Conservation (phyloP, 257 asterid species). For the Jacaranda copaia region DNA sequence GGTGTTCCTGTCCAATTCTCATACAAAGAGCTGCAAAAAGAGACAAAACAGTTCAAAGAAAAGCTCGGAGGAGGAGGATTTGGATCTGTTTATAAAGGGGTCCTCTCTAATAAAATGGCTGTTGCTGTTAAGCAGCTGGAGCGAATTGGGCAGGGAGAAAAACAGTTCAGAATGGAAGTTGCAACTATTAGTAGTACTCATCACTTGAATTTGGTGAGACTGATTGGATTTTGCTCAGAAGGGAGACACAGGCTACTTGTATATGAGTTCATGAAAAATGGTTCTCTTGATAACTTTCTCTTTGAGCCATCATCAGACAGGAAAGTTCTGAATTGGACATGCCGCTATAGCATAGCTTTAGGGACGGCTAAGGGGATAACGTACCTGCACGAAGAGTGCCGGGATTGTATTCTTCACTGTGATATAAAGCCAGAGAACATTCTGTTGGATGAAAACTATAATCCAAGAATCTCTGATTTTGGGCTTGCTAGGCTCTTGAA, state of each 20-base stretch:
- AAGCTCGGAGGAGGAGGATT: constrained; percentile 55
- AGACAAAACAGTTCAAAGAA: constrained; percentile 42
- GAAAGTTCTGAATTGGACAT: constrained; percentile 45
- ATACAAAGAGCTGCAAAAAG: constrained; percentile 47
- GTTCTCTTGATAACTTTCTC: constrained; percentile 50
- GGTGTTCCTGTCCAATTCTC: constrained; percentile 72
- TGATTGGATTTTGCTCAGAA: constrained; percentile 57
- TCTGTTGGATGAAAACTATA: constrained; percentile 50
- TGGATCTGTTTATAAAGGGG: constrained; percentile 52
- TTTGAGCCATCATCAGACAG: constrained; percentile 25
- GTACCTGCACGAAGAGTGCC: constrained; percentile 60
- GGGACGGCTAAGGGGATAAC: constrained; percentile 59
- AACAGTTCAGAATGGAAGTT: constrained; percentile 63
- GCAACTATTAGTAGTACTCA: constrained; percentile 57
- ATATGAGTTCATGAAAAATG: constrained; percentile 60
- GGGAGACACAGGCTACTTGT: constrained; percentile 53
- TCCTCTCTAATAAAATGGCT: constrained; percentile 37
- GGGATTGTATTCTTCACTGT: constrained; percentile 52
- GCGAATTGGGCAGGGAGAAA: constrained; percentile 52
- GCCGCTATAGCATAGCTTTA: constrained; percentile 45
- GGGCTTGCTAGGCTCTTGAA: constrained; percentile 59
- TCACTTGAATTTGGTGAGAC: constrained; percentile 58
- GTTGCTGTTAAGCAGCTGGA: constrained; percentile 61
- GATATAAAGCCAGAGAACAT: constrained; percentile 67
- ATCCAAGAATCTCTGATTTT: constrained; percentile 56